Base-by-base conservation (phyloP, 768 basidiomycete genomes). In the Nidularia pulvinata region DNA sequence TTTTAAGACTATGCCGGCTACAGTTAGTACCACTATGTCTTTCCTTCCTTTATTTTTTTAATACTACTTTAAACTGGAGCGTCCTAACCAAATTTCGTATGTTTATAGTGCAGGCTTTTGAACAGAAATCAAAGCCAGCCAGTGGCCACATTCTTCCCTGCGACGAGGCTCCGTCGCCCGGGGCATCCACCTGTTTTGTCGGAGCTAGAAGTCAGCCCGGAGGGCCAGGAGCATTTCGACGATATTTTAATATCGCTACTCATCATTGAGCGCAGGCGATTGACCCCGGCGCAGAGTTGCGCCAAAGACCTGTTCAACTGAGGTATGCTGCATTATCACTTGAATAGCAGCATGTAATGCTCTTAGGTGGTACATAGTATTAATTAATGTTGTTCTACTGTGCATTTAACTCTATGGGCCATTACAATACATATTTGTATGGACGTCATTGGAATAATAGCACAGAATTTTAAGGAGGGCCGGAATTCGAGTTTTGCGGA, bases 221-320 rank as follows among this genome's bases (percentile, higher is more conserved):
- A 55, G 32, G 63, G 63, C 16, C 63, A 62, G 33, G 16, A 33
- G 11, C 57, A 54, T 34, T 60, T 65, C 22, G 61, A 65, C n/a
- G 53, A 59, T 43, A 50, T 65, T 25, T 13, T 62, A 2, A 49
- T 65, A 39, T 56, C 59, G 30, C 53, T 65, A 5, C 50, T 59
- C 22, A 49, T 61, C 10, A 55, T 62, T n/a, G 61, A 61, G 43
- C 33, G 58, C 25, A 59, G 54, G 51, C 53, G 55, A 3, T 43
- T 59, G 34, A 51, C 56, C 5, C 56, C 56, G 32, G 9, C 16
- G 13, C 16, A 13, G 11, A 42, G 39, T 19, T 42, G 5, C 2
- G 16, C 39, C 39, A 42, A 42, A 19, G 39, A 42, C 16, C 11
- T 42, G 2, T 42, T 42, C 39, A 42, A 42, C 16, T 42, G 39